Conservation (phyloP, 2,329 filamentous ascomycete genomes). For the Ophioceras dolichostomum region DNA sequence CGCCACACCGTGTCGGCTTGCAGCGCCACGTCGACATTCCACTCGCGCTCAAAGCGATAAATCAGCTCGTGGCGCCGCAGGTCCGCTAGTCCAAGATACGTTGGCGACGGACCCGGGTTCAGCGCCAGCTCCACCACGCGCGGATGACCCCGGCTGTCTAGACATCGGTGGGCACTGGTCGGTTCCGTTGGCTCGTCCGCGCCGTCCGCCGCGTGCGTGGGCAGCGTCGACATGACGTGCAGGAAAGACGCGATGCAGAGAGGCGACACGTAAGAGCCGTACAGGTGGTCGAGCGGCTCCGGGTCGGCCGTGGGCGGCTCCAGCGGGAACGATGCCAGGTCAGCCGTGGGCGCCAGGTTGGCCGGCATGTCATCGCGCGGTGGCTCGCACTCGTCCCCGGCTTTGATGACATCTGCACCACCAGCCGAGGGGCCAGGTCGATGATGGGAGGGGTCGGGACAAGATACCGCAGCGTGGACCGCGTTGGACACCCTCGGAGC, state of each 20-base stretch:
- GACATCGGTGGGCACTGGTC: slow-evolving; percentile 50
- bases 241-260: slow-evolving; percentile 55
- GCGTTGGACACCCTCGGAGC: slow-evolving; percentile 17
- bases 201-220: slow-evolving; percentile 30
- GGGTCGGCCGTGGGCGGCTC: slow-evolving; percentile 44
- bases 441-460: slow-evolving; percentile 19
- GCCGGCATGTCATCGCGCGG: slow-evolving; percentile 29
- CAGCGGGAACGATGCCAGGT: slow-evolving; percentile 45
- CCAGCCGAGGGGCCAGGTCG: slow-evolving; percentile 1
- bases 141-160: slow-evolving; percentile 48
- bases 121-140: slow-evolving; percentile 55
- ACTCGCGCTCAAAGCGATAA: slow-evolving; percentile 75
- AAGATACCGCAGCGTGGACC: slow-evolving; percentile 22
- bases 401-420: too few species aligned
- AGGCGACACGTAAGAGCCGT: slow-evolving; percentile 53
- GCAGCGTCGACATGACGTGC: slow-evolving; percentile 52
- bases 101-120: slow-evolving; percentile 44
- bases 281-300: slow-evolving; percentile 51
- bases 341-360: slow-evolving; percentile 47
- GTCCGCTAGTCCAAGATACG: slow-evolving; percentile 55
- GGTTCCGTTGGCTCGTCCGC: too few species aligned
- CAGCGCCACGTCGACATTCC: slow-evolving; percentile 76
- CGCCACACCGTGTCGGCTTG: slow-evolving; percentile 64
- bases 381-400: slow-evolving; percentile 1
- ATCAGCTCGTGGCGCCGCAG: slow-evolving; percentile 71